Base-by-base conservation (phyloP, 116 monocot genomes). In the Iris pallida region DNA sequence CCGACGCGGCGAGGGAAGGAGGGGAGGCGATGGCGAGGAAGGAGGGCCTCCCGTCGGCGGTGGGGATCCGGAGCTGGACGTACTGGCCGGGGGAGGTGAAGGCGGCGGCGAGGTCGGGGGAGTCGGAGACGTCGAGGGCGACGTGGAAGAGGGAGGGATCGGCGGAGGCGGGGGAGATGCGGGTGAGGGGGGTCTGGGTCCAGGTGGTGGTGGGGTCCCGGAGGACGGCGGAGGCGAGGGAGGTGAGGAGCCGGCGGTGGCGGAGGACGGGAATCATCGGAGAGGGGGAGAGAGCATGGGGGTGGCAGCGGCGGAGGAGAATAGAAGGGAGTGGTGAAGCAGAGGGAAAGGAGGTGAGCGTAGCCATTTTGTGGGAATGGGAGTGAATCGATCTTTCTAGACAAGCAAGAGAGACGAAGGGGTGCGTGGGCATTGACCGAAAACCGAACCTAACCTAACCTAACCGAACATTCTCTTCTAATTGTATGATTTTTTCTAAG, bases 21-120 rank as follows among this genome's bases (percentile, higher is more conserved):
- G 98, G 82, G 1, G 98, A 93, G 9, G 98, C 98, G 69, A 98
- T 88, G 48, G 98, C 90, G 5, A 94, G 79, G 75, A 94, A 94
- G 12, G 75, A 65, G 42, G 94, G 88, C 60, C 83, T 94, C 40
- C 54, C 64, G 16, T 59, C 60, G 1, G 72, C 51, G 4, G 57
- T 65, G 44, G 87, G 88, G 52, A 90, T 47, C 51, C 98, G 90
- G 66, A 98, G 55, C 68, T 88, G 90, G 73, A 98, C 88, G 78
- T 93, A 98, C 84, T 98, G 98, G 2, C 98, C 98, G 57, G 98
- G 75, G 46, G 56, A 65, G 41, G 83, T 76, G 85, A 88, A 76
- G 70, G 74, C 20, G 16, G 59, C 61, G 42, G 85, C 80, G 68
- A 90, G 82, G 76, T 81, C 83, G 20, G 83, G 76, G 69, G 74